A percentile compares a stretch with the other conserved stretches of the same genome.
phyloP scores from a whole-genome alignment of 2,329 filamentous ascomycete species.

The Penicillium griseofulvum region DNA sequence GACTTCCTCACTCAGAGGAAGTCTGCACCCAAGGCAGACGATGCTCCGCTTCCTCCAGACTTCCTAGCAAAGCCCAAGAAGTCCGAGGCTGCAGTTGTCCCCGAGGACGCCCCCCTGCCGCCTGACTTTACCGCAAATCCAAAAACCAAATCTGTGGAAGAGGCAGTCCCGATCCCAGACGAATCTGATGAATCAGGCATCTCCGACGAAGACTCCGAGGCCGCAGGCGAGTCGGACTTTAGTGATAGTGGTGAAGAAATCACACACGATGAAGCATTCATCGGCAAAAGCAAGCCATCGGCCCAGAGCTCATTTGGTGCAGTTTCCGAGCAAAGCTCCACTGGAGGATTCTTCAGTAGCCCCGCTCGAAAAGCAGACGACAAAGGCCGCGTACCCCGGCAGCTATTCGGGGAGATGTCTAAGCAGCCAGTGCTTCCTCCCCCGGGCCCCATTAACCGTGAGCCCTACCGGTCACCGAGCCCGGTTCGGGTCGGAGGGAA shows the following conservation, averaged over 20 bases:
- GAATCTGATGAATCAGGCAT: slow-evolving; percentile 25
- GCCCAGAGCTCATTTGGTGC: slow-evolving; percentile 47
- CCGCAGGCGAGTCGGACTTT: slow-evolving; percentile 42
- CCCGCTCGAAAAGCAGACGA: slow-evolving; percentile 31
- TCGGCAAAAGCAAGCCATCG: slow-evolving; percentile 40
- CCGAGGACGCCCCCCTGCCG: slow-evolving; percentile 25
- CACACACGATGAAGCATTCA: slow-evolving; percentile 39
- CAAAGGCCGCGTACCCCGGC: slow-evolving; percentile 25
- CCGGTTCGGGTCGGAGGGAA: slow-evolving; percentile 39
- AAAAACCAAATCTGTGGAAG: slow-evolving; percentile 17
- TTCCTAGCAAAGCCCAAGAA: slow-evolving; percentile 17
- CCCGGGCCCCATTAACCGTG: slow-evolving; percentile 32
- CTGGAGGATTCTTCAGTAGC: slow-evolving; percentile 43
- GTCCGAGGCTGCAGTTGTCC: not conserved
- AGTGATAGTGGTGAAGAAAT: slow-evolving; percentile 48
- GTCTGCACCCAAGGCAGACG: not conserved
- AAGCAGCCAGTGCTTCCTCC: slow-evolving; percentile 38
- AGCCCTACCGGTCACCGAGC: slow-evolving; percentile 47
- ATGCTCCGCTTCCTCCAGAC: slow-evolving; percentile 20
- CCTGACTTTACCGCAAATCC: slow-evolving; percentile 26
- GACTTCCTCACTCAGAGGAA: slow-evolving; percentile 11
- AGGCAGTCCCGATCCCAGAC: slow-evolving; percentile 32
- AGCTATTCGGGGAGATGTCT: slow-evolving; percentile 47
- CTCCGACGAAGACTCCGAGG: slow-evolving; percentile 30
- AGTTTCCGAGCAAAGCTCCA: slow-evolving; percentile 35